Conservation (phyloP, 1,284 basidiomycete genomes). For the Irpex sp. region DNA sequence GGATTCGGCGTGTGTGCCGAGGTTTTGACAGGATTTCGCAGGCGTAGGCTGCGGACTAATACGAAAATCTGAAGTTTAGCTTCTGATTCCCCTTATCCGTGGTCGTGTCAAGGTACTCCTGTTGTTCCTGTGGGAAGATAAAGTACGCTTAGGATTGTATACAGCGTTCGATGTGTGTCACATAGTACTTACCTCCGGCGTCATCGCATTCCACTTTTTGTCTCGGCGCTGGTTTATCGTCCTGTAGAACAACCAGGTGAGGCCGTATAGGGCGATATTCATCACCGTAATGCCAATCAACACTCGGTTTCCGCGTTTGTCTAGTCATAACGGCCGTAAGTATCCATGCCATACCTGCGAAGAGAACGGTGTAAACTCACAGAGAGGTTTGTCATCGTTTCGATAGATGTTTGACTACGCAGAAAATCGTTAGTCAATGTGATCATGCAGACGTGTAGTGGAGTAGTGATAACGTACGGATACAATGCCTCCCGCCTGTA, state of each 20-base stretch:
- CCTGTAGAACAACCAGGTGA: slow-evolving; percentile 54
- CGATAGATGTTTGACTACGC: slow-evolving; percentile 30
- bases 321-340: slow-evolving; percentile 21
- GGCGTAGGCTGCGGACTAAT: slow-evolving; percentile 28
- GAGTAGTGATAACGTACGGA: slow-evolving; percentile 34
- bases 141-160: background rate
- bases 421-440: background rate
- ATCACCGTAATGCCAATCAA: slow-evolving; percentile 32
- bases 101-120: slow-evolving; percentile 53
- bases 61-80: slow-evolving; percentile 58
- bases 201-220: slow-evolving; percentile 49
- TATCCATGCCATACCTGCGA: background rate
- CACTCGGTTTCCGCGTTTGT: slow-evolving; percentile 35
- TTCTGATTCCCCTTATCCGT: slow-evolving; percentile 54
- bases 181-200: slow-evolving; percentile 41
- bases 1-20: background rate
- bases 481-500: slow-evolving; percentile 50
- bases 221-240: slow-evolving; percentile 49
- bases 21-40: background rate
- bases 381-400: slow-evolving; percentile 40
- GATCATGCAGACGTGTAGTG: background rate
- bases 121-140: slow-evolving; percentile 39
- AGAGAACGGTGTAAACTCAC: slow-evolving; percentile 22
- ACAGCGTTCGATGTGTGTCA: background rate
- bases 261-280: slow-evolving; percentile 46